Conservation (phyloP, 768 basidiomycete genomes). For the Roridomyces roridus region DNA sequence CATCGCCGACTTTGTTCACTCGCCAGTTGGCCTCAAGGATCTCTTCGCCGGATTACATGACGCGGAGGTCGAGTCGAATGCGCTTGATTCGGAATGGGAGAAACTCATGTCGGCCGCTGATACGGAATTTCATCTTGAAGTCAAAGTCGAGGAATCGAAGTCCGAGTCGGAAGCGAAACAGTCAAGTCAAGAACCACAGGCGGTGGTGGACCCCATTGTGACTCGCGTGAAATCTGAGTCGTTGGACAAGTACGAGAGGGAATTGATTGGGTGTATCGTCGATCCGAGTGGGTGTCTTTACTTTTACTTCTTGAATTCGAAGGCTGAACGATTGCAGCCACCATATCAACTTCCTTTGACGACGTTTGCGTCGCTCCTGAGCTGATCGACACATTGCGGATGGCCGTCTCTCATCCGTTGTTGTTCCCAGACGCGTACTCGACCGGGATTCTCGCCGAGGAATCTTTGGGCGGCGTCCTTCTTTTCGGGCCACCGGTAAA, state of each 20-base stretch:
- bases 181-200: too few species aligned
- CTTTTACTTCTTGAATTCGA: too few species aligned
- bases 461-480: conserved; percentile 55
- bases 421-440: neutral
- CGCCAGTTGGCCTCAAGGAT: too few species aligned
- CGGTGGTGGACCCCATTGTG: neutral
- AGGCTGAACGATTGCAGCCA: neutral
- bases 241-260: neutral
- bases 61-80: too few species aligned
- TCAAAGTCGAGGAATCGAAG: neutral
- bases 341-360: neutral
- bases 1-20: too few species aligned
- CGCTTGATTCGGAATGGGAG: too few species aligned
- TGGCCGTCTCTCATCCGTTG: neutral
- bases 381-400: neutral
- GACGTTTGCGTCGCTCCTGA: neutral
- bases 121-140: too few species aligned
- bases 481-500: conserved; percentile 66
- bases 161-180: too few species aligned
- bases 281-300: neutral
- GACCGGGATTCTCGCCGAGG: neutral
- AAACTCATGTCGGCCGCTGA: too few species aligned
- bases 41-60: too few species aligned
- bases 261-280: neutral
- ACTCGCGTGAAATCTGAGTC: neutral